Evolutionary conservation across 129 eudicot species (phyloP), one percentile per base, ranked within the genome.

Genomic region (Tagetes erecta): DNA sequence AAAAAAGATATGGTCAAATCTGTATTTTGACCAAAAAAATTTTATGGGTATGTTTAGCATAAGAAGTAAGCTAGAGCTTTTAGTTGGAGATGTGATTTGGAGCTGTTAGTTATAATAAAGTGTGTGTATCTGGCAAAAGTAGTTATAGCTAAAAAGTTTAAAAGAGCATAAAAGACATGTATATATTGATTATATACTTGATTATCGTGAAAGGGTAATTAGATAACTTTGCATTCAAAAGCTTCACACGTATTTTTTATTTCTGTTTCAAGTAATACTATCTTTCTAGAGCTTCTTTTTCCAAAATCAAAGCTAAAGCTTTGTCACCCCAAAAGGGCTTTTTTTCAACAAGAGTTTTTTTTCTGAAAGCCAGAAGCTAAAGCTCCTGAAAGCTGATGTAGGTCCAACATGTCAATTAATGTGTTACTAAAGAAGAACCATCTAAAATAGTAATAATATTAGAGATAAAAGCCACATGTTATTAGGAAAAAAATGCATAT

Each of bases 11-110:
- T 65, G 34, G 7, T 65, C 56, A 67, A 35, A 67, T 20, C 53
- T 66, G 47, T 49, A 5, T 12, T 51, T 38, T 6, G 42, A 35
- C 44, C 64, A 10, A 49, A 36, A 33, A 44, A 7, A 6, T 35
- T 41, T 34, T 7, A 39, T 39, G 67, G 42, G 8, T 62, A 12
- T 62, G 67, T 36, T 62, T 36, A 30, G 44, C 30, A 60, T 62
- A 11, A 62, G 44, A 27, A 4, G 30, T 36, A 62, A 11, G 30
- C 10, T 62, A 62, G 67, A 62, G 30, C 67, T 62, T 60, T 62
- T 35, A 62, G 45, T 58, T 57, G 64, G 64, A 57, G 38, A 8
- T 62, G 67, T 62, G 67, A 36, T 27, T 62, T 62, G 8, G 35
- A 62, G 44, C 0, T 62, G 65, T 4, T 3, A 1, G 35, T 11